Percentiles rank a stretch among this genome's conserved stretches.
Evolutionary conservation across 495 filamentous ascomycete species (phyloP).

Genomic region (Penicillium fimorum): DNA sequence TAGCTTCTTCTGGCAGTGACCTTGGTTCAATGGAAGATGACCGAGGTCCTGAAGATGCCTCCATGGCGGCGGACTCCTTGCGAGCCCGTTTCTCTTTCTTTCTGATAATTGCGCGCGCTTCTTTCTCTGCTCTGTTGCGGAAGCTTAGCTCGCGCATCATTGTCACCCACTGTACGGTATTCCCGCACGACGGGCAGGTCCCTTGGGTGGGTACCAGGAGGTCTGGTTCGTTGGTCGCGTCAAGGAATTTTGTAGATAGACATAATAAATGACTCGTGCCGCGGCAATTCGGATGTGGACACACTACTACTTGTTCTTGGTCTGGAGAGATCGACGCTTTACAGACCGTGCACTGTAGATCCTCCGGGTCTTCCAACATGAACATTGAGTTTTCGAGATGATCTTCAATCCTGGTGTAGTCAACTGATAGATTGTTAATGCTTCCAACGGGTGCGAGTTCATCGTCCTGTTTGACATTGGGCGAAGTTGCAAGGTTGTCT

Average conservation of each 20-base stretch:
- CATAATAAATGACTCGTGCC: constrained; percentile 73
- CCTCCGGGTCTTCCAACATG: constrained; percentile 58
- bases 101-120: constrained; percentile 63
- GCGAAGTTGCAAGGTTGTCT: constrained; percentile 18
- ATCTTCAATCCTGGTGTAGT: constrained; percentile 61
- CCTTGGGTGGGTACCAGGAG: constrained; percentile 67
- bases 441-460: constrained; percentile 20
- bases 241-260: constrained; percentile 65
- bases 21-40: not conserved
- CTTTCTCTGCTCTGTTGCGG: constrained; percentile 62
- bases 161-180: constrained; percentile 64
- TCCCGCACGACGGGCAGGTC: constrained; percentile 68
- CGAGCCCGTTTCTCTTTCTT: constrained; percentile 38
- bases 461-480: constrained; percentile 1
- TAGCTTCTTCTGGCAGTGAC: constrained; percentile 16
- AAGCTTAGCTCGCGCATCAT: constrained; percentile 81
- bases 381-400: constrained; percentile 71
- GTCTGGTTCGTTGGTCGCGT: constrained; percentile 36
- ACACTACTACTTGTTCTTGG: constrained; percentile 62
- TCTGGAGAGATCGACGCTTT: constrained; percentile 42
- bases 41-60: not conserved
- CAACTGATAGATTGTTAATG: constrained; percentile 60
- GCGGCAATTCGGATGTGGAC: constrained; percentile 63
- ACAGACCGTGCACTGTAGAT: constrained; percentile 66
- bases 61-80: constrained; percentile 14